phyloP scores from a whole-genome alignment of 306 rosid species.

The Lathyrus sativus region DNA sequence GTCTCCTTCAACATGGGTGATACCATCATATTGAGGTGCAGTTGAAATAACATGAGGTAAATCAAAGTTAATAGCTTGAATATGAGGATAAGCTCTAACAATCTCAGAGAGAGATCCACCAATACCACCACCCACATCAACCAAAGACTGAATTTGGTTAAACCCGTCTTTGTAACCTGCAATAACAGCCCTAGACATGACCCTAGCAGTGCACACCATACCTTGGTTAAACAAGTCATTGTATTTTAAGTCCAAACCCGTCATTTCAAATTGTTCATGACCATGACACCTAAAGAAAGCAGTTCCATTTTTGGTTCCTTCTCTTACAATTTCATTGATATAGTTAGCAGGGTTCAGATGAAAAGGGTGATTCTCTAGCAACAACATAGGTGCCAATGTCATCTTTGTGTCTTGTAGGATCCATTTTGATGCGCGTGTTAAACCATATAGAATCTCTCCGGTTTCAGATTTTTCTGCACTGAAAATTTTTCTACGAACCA shows the following conservation, averaged over 20 bases:
- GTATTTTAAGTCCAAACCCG: constrained; percentile 38
- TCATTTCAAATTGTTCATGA: constrained; percentile 50
- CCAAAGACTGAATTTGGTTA: constrained; percentile 42
- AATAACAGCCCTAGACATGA: constrained; percentile 43
- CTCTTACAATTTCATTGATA: constrained; percentile 35
- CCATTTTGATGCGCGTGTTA: constrained; percentile 47
- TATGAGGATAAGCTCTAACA: constrained; percentile 49
- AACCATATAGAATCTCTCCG: constrained; percentile 43
- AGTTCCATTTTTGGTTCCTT: constrained; percentile 47
- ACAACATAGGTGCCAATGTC: constrained; percentile 45
- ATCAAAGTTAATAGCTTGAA: constrained; percentile 51
- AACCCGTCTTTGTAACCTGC: constrained; percentile 47
- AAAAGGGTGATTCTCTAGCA: constrained; percentile 49
- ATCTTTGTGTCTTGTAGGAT: constrained; percentile 45
- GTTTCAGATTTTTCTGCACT: constrained; percentile 29
- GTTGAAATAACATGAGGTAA: constrained; percentile 51
- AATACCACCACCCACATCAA: constrained; percentile 53
- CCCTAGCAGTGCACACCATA: constrained; percentile 46
- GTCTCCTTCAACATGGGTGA: constrained; percentile 55
- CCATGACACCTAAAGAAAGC: constrained; percentile 52
- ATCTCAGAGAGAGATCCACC: constrained; percentile 56
- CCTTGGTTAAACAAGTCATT: constrained; percentile 50
- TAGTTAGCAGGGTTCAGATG: constrained; percentile 42
- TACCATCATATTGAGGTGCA: constrained; percentile 43
- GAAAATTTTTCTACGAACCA: constrained; percentile 50